phyloP scores from a whole-genome alignment of 108 stramenopile genomes.

The Skeletonema costatum region DNA sequence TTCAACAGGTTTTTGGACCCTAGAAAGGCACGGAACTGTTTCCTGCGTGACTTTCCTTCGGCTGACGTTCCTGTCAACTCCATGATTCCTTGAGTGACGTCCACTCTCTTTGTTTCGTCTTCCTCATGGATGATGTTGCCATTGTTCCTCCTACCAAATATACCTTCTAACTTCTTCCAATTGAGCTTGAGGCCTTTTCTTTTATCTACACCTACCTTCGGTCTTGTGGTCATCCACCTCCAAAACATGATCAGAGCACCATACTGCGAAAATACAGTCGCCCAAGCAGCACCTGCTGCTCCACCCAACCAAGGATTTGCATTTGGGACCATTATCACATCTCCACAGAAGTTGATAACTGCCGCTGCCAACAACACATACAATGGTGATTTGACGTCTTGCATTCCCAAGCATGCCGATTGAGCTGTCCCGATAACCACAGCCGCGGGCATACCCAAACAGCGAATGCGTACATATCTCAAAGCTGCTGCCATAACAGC shows the following conservation, averaged over 20 bases:
- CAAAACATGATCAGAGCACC: slow-evolving; percentile 60
- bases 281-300: slow-evolving; percentile 81
- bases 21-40: slow-evolving; percentile 25
- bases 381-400: slow-evolving; percentile 78
- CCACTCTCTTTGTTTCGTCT: slow-evolving; percentile 22
- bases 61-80: slow-evolving; percentile 58
- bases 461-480: slow-evolving; percentile 84
- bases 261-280: slow-evolving; percentile 74
- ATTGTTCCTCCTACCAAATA: not conserved
- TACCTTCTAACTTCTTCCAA: not conserved
- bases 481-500: slow-evolving; percentile 71
- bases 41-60: slow-evolving; percentile 39
- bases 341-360: slow-evolving; percentile 77
- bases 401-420: slow-evolving; percentile 78
- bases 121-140: not conserved
- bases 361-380: slow-evolving; percentile 82
- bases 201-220: slow-evolving; percentile 3
- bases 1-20: not conserved
- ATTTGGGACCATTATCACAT: slow-evolving; percentile 61
- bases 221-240: slow-evolving; percentile 46
- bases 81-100: slow-evolving; percentile 65
- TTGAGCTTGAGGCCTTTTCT: not conserved
- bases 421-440: slow-evolving; percentile 80
- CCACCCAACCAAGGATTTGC: slow-evolving; percentile 64
- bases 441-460: slow-evolving; percentile 85